Evolutionary conservation across 768 basidiomycete species (phyloP).

Genomic region (Panaeolus papilionaceus): DNA sequence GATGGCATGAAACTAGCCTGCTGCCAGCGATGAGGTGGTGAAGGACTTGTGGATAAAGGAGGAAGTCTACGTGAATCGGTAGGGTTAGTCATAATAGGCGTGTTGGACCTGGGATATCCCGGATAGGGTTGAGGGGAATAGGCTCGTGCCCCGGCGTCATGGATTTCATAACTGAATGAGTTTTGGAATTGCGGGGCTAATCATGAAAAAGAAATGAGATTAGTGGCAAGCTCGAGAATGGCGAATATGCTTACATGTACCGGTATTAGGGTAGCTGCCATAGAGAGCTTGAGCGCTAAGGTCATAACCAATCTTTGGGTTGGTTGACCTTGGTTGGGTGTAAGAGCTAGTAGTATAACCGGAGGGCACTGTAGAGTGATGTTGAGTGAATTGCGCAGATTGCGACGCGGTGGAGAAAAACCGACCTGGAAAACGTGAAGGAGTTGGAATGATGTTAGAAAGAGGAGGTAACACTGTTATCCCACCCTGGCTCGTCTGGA

Average conservation of each 20-base stretch:
- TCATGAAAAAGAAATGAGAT: constrained; percentile 23
- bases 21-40: constrained; percentile 58
- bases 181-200: constrained; percentile 54
- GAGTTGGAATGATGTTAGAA: constrained; percentile 80
- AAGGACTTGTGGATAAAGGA: constrained; percentile 52
- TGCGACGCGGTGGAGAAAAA: constrained; percentile 48
- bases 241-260: constrained; percentile 41
- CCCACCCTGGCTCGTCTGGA: constrained; percentile 87
- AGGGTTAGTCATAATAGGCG: constrained; percentile 52
- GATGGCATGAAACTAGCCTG: constrained; percentile 41
- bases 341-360: constrained; percentile 59
- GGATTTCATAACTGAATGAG: constrained; percentile 59
- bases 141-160: constrained; percentile 47
- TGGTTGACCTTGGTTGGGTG: constrained; percentile 69
- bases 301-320: constrained; percentile 56
- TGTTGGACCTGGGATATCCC: constrained; percentile 54
- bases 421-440: constrained; percentile 90
- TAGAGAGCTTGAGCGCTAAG: constrained; percentile 57
- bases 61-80: constrained; percentile 65
- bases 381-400: constrained; percentile 13
- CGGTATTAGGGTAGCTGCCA: constrained; percentile 40
- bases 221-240: background rate
- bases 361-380: constrained; percentile 59
- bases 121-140: constrained; percentile 56
- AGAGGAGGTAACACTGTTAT: constrained; percentile 88